A percentile compares a stretch with the other conserved stretches of the same genome.
Conservation (phyloP, 176 grass and related monocot genomes). For the Neostapfia colusana region DNA sequence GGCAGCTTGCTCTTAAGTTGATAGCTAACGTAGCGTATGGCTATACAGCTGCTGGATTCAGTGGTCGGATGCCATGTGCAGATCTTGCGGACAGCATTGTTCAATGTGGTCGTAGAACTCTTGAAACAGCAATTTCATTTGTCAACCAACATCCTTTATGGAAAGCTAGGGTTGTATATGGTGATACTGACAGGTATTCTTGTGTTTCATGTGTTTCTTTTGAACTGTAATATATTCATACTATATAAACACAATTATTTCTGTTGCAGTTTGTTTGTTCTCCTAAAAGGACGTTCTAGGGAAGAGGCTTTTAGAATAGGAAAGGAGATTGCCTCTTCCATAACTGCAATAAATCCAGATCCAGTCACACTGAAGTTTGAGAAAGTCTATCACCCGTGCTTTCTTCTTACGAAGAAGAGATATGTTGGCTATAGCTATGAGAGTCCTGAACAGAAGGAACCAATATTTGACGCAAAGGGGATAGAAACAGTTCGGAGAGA, state of each 20-base stretch:
- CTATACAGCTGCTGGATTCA: constrained; percentile 97
- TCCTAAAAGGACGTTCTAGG: constrained; percentile 74
- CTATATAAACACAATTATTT: constrained; percentile 34
- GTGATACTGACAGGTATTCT: constrained; percentile 94
- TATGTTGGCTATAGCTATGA: constrained; percentile 98
- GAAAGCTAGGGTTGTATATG: constrained; percentile 96
- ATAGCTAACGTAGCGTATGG: constrained; percentile 98
- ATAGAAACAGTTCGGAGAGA: constrained; percentile 97
- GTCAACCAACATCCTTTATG: constrained; percentile 77
- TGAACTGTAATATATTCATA: constrained; percentile 5
- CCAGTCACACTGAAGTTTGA: constrained; percentile 91
- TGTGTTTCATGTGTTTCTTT: constrained; percentile 31
- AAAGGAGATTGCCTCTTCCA: constrained; percentile 83
- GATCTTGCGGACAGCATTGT: constrained; percentile 98
- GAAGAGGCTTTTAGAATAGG: constrained; percentile 91
- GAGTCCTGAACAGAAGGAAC: constrained; percentile 63
- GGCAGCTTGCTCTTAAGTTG: constrained; percentile 92
- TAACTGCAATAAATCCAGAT: constrained; percentile 77
- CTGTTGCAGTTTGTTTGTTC: constrained; percentile 82
- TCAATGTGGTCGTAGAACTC: constrained; percentile 89
- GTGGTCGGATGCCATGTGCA: constrained; percentile 95
- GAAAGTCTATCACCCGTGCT: constrained; percentile 92
- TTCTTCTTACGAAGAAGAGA: constrained; percentile 97
- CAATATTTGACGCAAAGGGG: constrained; percentile 90
- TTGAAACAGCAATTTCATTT: constrained; percentile 92